Base-by-base conservation (phyloP, 768 basidiomycete species). In the Naematelia encephala region DNA sequence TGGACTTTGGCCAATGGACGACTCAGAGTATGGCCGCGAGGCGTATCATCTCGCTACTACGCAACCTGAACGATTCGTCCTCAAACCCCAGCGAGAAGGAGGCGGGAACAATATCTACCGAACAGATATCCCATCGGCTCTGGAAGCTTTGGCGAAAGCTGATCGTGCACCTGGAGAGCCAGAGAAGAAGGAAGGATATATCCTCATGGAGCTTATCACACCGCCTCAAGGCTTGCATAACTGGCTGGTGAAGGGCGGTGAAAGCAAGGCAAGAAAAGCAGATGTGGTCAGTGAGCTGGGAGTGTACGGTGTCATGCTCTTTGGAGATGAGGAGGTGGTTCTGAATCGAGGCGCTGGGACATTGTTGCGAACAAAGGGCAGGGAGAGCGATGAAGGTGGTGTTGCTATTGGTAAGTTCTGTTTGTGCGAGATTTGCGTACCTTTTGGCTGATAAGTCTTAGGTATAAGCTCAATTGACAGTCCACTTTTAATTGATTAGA, bases 1-100 rank as follows among this genome's bases (percentile, higher is more conserved):
- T 83, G 84, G 80, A 1, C 87, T 99, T 84, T 98, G 89, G 87
- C 86, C 87, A 0, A 81, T 99, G 62, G 81, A 81, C 60, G 67
- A 75, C 30, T 56, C 64, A 0, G 52, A 49, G 8, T 42, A 64
- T 0, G 79, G 77, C 0, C 73, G 76, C 46, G 83, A 83, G 4
- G 83, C 81, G 0, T 80, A 86, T n/a, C 65, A 69, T 23, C 79
- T 81, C 46, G 88, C 89, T 0, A 80, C 81, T 19, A 74, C 77
- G 10, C 63, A 79, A 13, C 81, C 85, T 0, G 72, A 78, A 4
- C 79, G 81, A 4, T 84, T 91, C 25, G 94, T 98, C 1, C 82
- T 99, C 49, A 99, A 99, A 76, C 94, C 94, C 0, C 94, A 98
- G 75, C 83, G 93, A n/a, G 94, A 99, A 80, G 94, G 94, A 1